A percentile compares a stretch with the other conserved stretches of the same genome.
These are phyloP conservation scores for Vanilla planifolia DNA, from an alignment of 106 monocot genomes.

Conservation along the genomic window DNA sequence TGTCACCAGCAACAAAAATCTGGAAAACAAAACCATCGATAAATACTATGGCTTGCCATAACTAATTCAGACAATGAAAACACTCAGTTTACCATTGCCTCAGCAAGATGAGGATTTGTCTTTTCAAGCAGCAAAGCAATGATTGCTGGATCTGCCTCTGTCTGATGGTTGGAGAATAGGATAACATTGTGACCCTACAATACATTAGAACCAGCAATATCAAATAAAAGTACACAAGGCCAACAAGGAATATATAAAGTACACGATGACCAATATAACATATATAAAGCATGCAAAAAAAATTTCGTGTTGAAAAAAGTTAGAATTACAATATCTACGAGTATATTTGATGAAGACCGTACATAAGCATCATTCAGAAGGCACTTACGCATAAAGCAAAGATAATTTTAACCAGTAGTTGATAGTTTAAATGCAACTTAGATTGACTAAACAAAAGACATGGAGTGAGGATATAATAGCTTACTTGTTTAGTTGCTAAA, in stretches of 20 bases:
- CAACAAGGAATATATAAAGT: neutral
- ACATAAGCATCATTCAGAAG: too few species aligned
- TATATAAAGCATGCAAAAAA: neutral
- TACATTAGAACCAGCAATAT: too few species aligned
- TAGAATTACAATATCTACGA: neutral
- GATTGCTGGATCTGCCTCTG: constrained; percentile 88
- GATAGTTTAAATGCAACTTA: too few species aligned
- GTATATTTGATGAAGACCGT: too few species aligned
- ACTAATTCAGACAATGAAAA: constrained; percentile 6
- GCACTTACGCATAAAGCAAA: too few species aligned
- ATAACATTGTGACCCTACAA: constrained; percentile 90
- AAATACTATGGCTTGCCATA: constrained; percentile 5
- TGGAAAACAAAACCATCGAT: constrained; percentile 20
- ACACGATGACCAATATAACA: neutral
- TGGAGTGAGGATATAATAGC: too few species aligned
- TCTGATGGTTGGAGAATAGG: constrained; percentile 82
- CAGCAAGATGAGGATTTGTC: constrained; percentile 53
- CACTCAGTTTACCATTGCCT: constrained; percentile 47
- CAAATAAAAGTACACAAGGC: neutral
- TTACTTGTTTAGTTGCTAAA: too few species aligned
- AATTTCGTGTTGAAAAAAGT: neutral
- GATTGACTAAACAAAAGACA: too few species aligned
- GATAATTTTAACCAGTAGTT: too few species aligned
- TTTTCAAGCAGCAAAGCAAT: constrained; percentile 79
- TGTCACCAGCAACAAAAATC: constrained; percentile 67